phyloP scores from a whole-genome alignment of 2,329 filamentous ascomycete genomes.

The Fusarium buxicola region DNA sequence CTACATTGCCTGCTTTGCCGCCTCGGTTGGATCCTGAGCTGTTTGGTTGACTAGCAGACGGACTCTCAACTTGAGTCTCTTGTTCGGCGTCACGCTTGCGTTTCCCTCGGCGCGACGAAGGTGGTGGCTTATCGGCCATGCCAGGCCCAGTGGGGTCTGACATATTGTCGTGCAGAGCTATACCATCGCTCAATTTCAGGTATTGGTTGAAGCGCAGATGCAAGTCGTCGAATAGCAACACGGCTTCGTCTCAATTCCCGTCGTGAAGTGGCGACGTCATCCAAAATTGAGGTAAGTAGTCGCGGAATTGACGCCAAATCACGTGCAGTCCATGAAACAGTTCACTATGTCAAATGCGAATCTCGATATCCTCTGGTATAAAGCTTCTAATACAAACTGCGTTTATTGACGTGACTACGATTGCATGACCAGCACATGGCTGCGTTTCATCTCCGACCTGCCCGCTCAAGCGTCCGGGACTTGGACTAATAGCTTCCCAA shows the following conservation, averaged over 20 bases:
- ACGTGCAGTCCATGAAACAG: constrained; percentile 45
- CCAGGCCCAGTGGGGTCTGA: constrained; percentile 1
- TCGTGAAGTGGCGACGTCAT: constrained; percentile 38
- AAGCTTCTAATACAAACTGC: constrained; percentile 19
- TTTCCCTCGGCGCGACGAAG: constrained; percentile 28
- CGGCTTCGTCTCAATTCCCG: neutral
- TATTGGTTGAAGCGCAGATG: neutral
- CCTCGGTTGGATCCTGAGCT: constrained; percentile 11
- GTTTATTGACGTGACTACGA: constrained; percentile 36
- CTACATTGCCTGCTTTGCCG: constrained; percentile 2
- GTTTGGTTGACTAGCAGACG: constrained; percentile 20
- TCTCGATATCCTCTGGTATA: neutral
- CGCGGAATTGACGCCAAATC: constrained; percentile 54
- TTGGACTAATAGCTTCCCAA: constrained; percentile 19
- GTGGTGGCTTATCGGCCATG: neutral
- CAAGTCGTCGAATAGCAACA: neutral
- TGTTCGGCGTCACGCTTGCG: constrained; percentile 37
- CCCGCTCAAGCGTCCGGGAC: constrained; percentile 14
- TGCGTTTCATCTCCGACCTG: constrained; percentile 24
- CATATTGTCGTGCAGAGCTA: constrained; percentile 14
- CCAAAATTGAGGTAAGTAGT: constrained; percentile 17
- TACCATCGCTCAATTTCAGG: constrained; percentile 6
- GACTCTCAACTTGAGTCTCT: constrained; percentile 10
- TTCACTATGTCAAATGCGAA: neutral
- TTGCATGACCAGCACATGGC: constrained; percentile 35